phyloP scores from a whole-genome alignment of 1,284 basidiomycete species.

The Malassezia yamatoensis region DNA sequence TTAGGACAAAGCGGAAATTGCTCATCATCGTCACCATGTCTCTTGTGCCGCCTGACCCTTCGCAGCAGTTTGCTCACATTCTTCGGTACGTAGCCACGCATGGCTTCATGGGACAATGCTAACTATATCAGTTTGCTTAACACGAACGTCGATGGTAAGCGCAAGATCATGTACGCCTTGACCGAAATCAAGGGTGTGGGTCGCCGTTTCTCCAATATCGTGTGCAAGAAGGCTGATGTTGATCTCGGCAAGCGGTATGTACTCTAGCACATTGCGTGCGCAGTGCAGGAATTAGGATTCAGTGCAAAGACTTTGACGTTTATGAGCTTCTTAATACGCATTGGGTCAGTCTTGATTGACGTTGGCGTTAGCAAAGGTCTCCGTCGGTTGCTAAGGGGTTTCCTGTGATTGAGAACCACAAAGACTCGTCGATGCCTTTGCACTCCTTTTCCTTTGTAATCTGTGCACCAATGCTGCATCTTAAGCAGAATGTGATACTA shows the following conservation, averaged over 20 bases:
- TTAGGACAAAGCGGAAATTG: no score
- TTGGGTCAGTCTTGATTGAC: no score
- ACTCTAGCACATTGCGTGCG: neutral
- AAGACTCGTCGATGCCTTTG: no score
- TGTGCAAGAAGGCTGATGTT: slow-evolving; percentile 99
- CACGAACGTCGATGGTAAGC: slow-evolving; percentile 98
- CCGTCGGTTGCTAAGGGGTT: no score
- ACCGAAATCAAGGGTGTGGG: slow-evolving; percentile 97
- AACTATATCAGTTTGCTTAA: slow-evolving; percentile 66
- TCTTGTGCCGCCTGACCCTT: slow-evolving; percentile 46
- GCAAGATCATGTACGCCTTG: slow-evolving; percentile 62
- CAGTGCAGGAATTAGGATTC: neutral
- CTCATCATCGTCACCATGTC: slow-evolving; percentile 27
- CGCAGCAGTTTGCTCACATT: slow-evolving; percentile 48
- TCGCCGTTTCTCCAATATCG: slow-evolving; percentile 93
- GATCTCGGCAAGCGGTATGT: slow-evolving; percentile 94
- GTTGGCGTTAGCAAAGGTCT: no score
- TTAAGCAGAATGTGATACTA: neutral
- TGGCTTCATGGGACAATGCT: neutral
- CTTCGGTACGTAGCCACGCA: slow-evolving; percentile 27
- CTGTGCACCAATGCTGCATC: no score
- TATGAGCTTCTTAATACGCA: no score
- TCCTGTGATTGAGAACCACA: no score
- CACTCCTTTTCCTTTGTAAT: no score
- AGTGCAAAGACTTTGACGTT: no score